Evolutionary conservation across 768 basidiomycete species (phyloP).

Genomic region (Agrocybe praecox): DNA sequence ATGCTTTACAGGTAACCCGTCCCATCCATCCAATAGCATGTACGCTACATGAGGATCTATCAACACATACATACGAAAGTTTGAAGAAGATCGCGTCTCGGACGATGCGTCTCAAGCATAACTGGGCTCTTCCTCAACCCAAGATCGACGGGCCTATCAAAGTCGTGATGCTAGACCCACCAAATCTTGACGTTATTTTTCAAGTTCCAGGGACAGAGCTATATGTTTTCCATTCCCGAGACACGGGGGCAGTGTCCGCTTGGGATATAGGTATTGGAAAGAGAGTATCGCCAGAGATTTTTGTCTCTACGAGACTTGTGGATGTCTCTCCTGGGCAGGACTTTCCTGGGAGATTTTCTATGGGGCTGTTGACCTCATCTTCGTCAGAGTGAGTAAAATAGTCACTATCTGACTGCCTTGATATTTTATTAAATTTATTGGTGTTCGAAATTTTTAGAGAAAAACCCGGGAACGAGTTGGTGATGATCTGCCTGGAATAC

Average conservation of each 20-base stretch:
- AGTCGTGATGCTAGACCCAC: conserved; percentile 10
- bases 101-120: conserved; percentile 28
- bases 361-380: conserved; percentile 21
- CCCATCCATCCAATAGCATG: conserved; percentile 29
- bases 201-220: conserved; percentile 29
- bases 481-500: conserved; percentile 17
- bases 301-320: conserved; percentile 15
- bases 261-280: conserved; percentile 20
- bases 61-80: conserved; percentile 12
- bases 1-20: conserved; percentile 22
- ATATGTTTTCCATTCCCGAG: conserved; percentile 25
- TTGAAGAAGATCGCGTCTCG: conserved; percentile 28
- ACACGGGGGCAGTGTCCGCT: conserved; percentile 13
- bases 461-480: conserved; percentile 6
- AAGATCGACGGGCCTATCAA: conserved; percentile 18
- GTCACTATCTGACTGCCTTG: too few relatives aligned
- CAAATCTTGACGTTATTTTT: conserved; percentile 24
- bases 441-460: background rate
- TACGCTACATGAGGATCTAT: conserved; percentile 25
- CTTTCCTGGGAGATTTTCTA: conserved; percentile 24
- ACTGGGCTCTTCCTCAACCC: conserved; percentile 26
- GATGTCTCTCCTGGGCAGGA: conserved; percentile 31
- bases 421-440: too few relatives aligned
- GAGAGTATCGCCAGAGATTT: conserved; percentile 13
- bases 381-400: conserved; percentile 10